phyloP scores from a whole-genome alignment of 1,284 basidiomycete species.

The Neotropicomus parvogracilis region DNA sequence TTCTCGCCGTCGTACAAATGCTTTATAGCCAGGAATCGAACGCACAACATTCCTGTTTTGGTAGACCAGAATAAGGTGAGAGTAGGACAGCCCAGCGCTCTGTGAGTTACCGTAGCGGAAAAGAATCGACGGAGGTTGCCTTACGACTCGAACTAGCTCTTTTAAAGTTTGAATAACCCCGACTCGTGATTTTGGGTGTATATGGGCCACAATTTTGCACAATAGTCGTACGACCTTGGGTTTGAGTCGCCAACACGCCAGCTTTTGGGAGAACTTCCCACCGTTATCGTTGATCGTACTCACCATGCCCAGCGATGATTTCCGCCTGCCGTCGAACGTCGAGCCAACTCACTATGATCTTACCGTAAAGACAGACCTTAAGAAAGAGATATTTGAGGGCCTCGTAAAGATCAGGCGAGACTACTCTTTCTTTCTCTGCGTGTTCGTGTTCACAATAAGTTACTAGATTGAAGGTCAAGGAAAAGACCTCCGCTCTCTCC shows the following conservation, averaged over 20 bases:
- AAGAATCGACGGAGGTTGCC: no score
- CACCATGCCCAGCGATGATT: constrained; percentile 36
- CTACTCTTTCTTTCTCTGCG: not conserved
- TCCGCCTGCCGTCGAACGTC: constrained; percentile 75
- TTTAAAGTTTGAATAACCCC: no score
- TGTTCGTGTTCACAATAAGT: constrained; percentile 7
- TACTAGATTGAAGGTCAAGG: constrained; percentile 65
- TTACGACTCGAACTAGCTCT: no score
- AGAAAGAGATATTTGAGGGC: constrained; percentile 72
- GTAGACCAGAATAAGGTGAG: no score
- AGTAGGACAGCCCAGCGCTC: no score
- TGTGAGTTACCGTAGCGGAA: no score
- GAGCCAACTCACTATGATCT: constrained; percentile 82
- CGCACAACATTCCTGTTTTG: not conserved
- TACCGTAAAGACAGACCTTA: constrained; percentile 81
- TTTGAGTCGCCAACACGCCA: no score
- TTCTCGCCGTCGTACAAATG: constrained; percentile 5
- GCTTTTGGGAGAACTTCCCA: not conserved
- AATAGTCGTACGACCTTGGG: no score
- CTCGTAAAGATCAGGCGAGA: constrained; percentile 70
- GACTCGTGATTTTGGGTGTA: no score
- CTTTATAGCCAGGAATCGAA: not conserved
- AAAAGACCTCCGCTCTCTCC: constrained; percentile 62
- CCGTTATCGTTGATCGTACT: constrained; percentile 15
- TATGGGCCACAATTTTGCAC: no score